Evolutionary conservation across 352 stramenopile genomes (phyloP).

Genomic region (Hyaloperonospora brassicae): DNA sequence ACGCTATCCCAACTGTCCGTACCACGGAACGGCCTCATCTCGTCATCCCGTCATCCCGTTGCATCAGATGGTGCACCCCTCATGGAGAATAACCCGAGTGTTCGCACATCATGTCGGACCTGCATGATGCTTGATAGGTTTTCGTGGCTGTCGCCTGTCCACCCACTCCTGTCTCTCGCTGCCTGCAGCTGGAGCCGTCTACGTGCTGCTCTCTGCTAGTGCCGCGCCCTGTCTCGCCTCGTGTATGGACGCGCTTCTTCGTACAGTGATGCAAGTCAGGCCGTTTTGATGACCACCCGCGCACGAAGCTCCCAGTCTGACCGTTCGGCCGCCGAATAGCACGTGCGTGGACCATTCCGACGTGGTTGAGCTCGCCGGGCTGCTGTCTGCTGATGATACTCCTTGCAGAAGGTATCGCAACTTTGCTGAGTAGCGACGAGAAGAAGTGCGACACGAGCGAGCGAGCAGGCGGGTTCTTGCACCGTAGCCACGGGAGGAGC

Average conservation of each 20-base stretch:
- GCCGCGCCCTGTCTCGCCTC: slow-evolving; percentile 5
- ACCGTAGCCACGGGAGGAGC: background rate
- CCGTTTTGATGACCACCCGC: slow-evolving; percentile 31
- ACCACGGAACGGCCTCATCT: no score
- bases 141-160: slow-evolving; percentile 15
- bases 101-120: no score
- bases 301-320: slow-evolving; percentile 13
- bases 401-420: slow-evolving; percentile 46
- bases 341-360: slow-evolving; percentile 6
- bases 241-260: slow-evolving; percentile 13
- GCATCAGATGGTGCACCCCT: no score
- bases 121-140: no score
- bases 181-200: slow-evolving; percentile 4
- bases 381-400: slow-evolving; percentile 30
- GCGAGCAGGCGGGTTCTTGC: background rate
- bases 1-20: no score
- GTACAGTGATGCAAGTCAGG: slow-evolving; percentile 35
- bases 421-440: slow-evolving; percentile 27
- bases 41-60: no score
- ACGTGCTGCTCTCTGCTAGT: slow-evolving; percentile 1
- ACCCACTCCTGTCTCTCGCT: slow-evolving; percentile 3
- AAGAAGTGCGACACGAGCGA: slow-evolving; percentile 9
- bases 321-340: slow-evolving; percentile 3
- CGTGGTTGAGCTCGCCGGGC: slow-evolving; percentile 25
- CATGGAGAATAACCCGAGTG: no score